These are phyloP conservation scores for Malassezia japonica DNA, from an alignment of 1,284 basidiomycete species.

Conservation along the genomic window DNA sequence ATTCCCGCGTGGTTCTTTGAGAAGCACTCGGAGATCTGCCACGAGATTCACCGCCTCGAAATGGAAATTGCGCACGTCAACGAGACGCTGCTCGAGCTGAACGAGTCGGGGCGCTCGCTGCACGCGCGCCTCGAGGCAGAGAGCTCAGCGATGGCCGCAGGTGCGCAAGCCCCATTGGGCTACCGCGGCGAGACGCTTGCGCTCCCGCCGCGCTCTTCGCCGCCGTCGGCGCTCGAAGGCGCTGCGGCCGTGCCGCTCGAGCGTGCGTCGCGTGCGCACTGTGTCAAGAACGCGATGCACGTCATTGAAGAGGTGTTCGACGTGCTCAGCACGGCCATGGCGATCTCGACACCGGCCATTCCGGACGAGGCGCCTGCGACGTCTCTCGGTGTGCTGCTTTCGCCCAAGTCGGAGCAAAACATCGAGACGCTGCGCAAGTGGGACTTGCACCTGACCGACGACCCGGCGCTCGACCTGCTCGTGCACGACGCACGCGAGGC, in stretches of 20 bases:
- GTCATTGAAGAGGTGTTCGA: slow-evolving; percentile 46
- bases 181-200: slow-evolving; percentile 70
- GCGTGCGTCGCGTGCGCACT: slow-evolving; percentile 6
- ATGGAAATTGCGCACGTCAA: slow-evolving; percentile 89
- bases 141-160: slow-evolving; percentile 4
- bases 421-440: slow-evolving; percentile 34
- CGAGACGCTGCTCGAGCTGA: slow-evolving; percentile 77
- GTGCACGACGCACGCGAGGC: slow-evolving; percentile 76
- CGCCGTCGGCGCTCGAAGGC: slow-evolving; percentile 36
- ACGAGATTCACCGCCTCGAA: slow-evolving; percentile 88
- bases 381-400: slow-evolving; percentile 59
- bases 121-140: slow-evolving; percentile 26
- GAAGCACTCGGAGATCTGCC: slow-evolving; percentile 99
- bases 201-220: slow-evolving; percentile 31
- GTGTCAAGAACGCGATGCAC: background rate
- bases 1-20: slow-evolving; percentile 99
- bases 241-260: background rate
- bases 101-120: slow-evolving; percentile 56
- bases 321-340: slow-evolving; percentile 71
- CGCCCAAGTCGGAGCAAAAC: slow-evolving; percentile 49
- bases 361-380: slow-evolving; percentile 63
- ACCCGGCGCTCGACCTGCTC: slow-evolving; percentile 70
- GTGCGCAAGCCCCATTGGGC: background rate
- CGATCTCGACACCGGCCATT: slow-evolving; percentile 77
- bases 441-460: slow-evolving; percentile 51